These are phyloP conservation scores for Strigomonas culicis DNA, from an alignment of 208 protist genomes.

Conservation along the genomic window DNA sequence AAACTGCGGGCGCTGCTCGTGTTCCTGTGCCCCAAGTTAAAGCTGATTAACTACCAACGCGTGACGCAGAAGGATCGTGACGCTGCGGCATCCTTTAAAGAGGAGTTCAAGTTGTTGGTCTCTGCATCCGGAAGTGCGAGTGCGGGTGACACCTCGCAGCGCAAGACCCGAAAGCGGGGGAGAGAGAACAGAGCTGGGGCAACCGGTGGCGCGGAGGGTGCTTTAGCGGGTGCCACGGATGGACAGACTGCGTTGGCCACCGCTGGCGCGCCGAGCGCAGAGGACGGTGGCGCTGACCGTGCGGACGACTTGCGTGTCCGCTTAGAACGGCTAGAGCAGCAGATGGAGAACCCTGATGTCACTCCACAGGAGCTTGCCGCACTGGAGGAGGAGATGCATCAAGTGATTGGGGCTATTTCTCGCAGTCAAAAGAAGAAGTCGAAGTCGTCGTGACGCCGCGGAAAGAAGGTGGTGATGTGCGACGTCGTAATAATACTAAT, in stretches of 20 bases:
- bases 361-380: slow-evolving; percentile 69
- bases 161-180: slow-evolving; percentile 71
- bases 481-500: neutral
- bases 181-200: slow-evolving; percentile 51
- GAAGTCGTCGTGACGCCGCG: neutral
- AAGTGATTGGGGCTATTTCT: slow-evolving; percentile 23
- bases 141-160: slow-evolving; percentile 10
- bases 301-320: slow-evolving; percentile 40
- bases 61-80: slow-evolving; percentile 56
- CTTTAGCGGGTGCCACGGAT: neutral
- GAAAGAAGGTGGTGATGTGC: neutral
- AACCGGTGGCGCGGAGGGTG: slow-evolving; percentile 8
- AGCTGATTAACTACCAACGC: slow-evolving; percentile 83
- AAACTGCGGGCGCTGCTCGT: slow-evolving; percentile 75
- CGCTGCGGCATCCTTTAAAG: slow-evolving; percentile 15
- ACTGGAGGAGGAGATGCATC: slow-evolving; percentile 75
- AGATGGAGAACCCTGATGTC: slow-evolving; percentile 60
- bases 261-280: neutral
- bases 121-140: slow-evolving; percentile 18
- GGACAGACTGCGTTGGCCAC: neutral
- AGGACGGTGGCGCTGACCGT: slow-evolving; percentile 10
- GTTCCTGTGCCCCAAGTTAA: slow-evolving; percentile 74
- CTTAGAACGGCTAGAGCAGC: slow-evolving; percentile 60
- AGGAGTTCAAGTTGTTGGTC: slow-evolving; percentile 47
- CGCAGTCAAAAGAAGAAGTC: neutral